Evolutionary conservation across 1,139 yeast species (phyloP), one percentile per base, ranked within the genome.

Genomic region (Meyerozyma smithsonii): DNA sequence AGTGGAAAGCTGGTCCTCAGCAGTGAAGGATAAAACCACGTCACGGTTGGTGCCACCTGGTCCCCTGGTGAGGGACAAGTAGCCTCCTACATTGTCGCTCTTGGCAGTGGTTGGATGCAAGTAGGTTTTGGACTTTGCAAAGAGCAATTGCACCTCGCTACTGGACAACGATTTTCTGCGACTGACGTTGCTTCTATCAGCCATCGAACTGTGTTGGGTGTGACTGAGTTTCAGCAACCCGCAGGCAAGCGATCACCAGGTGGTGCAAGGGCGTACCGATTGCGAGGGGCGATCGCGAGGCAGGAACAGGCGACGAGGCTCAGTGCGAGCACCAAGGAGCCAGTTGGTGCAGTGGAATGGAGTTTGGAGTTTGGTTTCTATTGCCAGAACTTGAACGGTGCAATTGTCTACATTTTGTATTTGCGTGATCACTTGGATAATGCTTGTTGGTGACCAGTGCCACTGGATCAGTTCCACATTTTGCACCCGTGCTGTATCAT

Each of bases 81-180:
- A 87, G 3, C 98, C 98, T 0, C 83, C 61, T 17, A 90, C 68
- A 54, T 90, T 89, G 56, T 90, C 96, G 45, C 68, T 71, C 35
- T 87, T 76, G 14, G 81, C 72, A 12, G 77, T 70, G 1, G 94
- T 77, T 4, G 95, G 95, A 58, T 92, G 98, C 5, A 89, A 74
- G 56, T 80, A 88, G 4, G 84, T 88, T 58, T 84, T 81, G 2
- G 88, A 74, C 55, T 83, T 83, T 35, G 66, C 79, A 59, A 69
- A 79, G 14, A 77, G 56, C 36, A 79, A 54, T 42, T 69, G 71
- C 18, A 66, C 72, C 40, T 68, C 66, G 26, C 54, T 56, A 20
- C 34, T 30, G 7, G 12, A 10, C 7, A 30, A 12, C 17, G 32
- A 12, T 33, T 34, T 39, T 30, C 21, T 30, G 17, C 30, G 30